Evolutionary conservation across 2,329 filamentous ascomycete species (phyloP), one percentile per base, ranked within the genome.

Genomic region (Camillea tinctor): DNA sequence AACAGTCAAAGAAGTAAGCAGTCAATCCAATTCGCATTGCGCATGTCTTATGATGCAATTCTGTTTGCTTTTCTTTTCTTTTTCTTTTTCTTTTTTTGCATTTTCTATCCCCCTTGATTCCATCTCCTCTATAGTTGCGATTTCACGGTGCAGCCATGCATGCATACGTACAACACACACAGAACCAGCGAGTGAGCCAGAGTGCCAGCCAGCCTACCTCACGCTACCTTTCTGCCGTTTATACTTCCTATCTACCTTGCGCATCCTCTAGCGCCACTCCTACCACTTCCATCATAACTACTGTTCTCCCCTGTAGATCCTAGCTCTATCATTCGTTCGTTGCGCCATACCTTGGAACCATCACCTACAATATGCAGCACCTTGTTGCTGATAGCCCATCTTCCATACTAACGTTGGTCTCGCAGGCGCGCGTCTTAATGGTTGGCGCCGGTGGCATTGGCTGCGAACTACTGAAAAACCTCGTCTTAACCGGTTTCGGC

Each of bases 371-470:
- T 44, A 69, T 70, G 65, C 64, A 60, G 26, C 11, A 50, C 49
- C 23, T 44, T 48, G 11, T 24, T 23, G 26, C 22, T 13, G 22
- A 20, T 19, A 59, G 65, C 24, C 36, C 52, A 23, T 54, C 58
- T 23, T 59, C 62, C 26, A 53, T 62, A 71, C 77, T 80, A 70
- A 81, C 71, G 50, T 50, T 61, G 54, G 51, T 57, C 59, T 65
- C 62, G 61, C 77, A 97, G 93, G 86, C 92, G 63, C 90, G 89
- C 64, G 89, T 97, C 56, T 83, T 99, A 60, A 92, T 99, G 82
- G 94, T 99, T 59, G 95, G 95, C 70, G 95, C 95, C 58, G 95
- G 95, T 63, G 95, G 95, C 64, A 99, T 99, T 73, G 95, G 95
- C 69, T 99, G 95, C 79, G 95, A 99, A 79, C 84, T 99, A 7